Percentiles rank a stretch among this genome's conserved stretches.
These are phyloP conservation scores for Fusarium sp. DNA, from an alignment of 2,329 filamentous ascomycete genomes.

Conservation along the genomic window DNA sequence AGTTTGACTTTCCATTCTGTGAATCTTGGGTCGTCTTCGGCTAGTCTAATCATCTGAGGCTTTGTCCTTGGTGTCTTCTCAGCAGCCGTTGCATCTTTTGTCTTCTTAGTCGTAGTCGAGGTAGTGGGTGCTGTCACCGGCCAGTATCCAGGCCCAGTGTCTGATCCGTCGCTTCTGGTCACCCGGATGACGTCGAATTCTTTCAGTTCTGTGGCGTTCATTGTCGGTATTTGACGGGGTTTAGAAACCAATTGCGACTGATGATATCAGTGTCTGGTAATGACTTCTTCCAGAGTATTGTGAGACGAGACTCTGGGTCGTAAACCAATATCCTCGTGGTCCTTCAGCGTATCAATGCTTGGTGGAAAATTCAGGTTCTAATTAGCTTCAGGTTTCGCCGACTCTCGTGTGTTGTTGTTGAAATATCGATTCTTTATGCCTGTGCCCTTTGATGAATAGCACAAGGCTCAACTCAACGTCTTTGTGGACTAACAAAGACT, in stretches of 20 bases:
- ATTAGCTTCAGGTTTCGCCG: neutral
- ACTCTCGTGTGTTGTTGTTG: slow-evolving; percentile 5
- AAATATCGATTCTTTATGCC: slow-evolving; percentile 3
- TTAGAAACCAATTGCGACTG: neutral
- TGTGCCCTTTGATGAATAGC: slow-evolving; percentile 13
- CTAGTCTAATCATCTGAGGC: slow-evolving; percentile 59
- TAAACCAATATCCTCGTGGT: neutral
- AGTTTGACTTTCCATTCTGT: slow-evolving; percentile 62
- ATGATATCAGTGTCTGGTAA: neutral
- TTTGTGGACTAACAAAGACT: slow-evolving; percentile 2
- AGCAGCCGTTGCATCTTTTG: slow-evolving; percentile 51
- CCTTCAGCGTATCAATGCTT: neutral
- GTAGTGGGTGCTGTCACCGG: slow-evolving; percentile 50
- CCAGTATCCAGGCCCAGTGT: slow-evolving; percentile 62
- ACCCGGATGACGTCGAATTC: slow-evolving; percentile 60
- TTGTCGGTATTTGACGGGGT: neutral
- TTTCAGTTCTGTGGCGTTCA: slow-evolving; percentile 53
- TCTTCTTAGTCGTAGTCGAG: slow-evolving; percentile 53
- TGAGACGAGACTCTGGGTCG: slow-evolving; percentile 2
- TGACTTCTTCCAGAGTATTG: slow-evolving; percentile 2
- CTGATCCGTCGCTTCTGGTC: slow-evolving; percentile 61
- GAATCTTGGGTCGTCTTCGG: slow-evolving; percentile 60
- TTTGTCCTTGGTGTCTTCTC: slow-evolving; percentile 58
- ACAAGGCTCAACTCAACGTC: slow-evolving; percentile 7
- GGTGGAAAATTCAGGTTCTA: neutral